Evolutionary conservation across 1,284 basidiomycete genomes (phyloP).

Genomic region (Prillingera fragicola): DNA sequence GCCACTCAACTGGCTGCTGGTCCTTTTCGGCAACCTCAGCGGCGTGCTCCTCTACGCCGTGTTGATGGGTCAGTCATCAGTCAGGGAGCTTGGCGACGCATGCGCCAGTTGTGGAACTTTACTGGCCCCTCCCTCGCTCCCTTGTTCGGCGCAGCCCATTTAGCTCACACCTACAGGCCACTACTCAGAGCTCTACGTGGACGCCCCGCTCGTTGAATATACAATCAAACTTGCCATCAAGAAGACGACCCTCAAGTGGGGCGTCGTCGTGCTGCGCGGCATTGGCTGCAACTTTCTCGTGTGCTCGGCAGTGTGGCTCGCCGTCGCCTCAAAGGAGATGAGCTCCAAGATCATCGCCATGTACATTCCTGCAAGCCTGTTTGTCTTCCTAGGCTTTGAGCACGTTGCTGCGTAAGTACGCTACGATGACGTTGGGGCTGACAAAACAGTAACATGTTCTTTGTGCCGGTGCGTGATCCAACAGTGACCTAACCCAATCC

Average conservation of each 20-base stretch:
- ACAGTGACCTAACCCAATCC: neutral
- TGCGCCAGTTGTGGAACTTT: no score
- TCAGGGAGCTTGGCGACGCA: no score
- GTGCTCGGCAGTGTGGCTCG: constrained; percentile 43
- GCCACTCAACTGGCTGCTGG: constrained; percentile 38
- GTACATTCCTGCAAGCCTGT: constrained; percentile 43
- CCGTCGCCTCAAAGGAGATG: constrained; percentile 32
- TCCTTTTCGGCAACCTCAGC: constrained; percentile 44
- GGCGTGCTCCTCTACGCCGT: constrained; percentile 41
- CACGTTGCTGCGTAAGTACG: constrained; percentile 39
- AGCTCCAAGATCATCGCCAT: constrained; percentile 37
- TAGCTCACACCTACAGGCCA: constrained; percentile 12
- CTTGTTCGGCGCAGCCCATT: neutral
- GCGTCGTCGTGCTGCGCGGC: constrained; percentile 34
- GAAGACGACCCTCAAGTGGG: no score
- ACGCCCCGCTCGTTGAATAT: no score
- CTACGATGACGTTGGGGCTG: neutral
- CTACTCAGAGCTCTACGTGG: constrained; percentile 24
- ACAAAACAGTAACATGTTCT: constrained; percentile 33
- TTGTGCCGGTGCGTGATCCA: constrained; percentile 29
- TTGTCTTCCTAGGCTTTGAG: constrained; percentile 42
- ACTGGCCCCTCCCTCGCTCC: no score
- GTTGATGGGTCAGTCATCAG: constrained; percentile 21
- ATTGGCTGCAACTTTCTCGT: constrained; percentile 48
- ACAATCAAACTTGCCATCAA: no score